Evolutionary conservation across 2,329 filamentous ascomycete species (phyloP), one percentile per base, ranked within the genome.

Genomic region (Phoma herbarum): DNA sequence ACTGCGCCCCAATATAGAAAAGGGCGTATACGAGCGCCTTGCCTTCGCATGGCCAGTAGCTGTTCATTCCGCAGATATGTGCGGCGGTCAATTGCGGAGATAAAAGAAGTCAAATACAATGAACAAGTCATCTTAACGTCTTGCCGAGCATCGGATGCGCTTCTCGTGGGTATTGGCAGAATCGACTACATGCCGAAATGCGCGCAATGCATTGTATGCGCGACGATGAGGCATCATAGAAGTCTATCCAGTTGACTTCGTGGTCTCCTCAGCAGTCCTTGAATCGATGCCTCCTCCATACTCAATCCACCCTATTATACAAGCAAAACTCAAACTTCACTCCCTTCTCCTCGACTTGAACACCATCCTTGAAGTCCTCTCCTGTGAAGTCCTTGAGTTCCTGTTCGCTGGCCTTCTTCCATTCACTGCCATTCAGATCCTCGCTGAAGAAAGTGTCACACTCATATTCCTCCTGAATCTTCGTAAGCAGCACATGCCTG

Each of bases 401-500:
- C 37, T 79, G 78, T 60, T 83, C 83, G 2, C 77, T 78, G 50
- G 64, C 81, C 71, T 79, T 83, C 62, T 63, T 77, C 91, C 90
- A 93, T 11, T 78, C 73, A 1, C 70, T 74, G 39, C 78, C 77
- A 2, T 79, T 79, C 57, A 91, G 71, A 48, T 79, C 74, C n/a
- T 90, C 72, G 1, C 88, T 85, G 68, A 96, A 93, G 67, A 86
- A 87, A 0, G 88, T 89, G 75, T 95, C 91, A 71, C 90, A 93
- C 57, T 90, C 88, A 77, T 88, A 94, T 46, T 91, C 89, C 3
- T 79, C 80, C 63, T 84, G 71, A 33, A 96, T 85, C 63, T 85
- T 83, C 49, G 91, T 95, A 64, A 94, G 79, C 60, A 95, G 77
- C 53, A 95, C 84, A 39, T 88, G 80, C 67, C 80, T 83, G 41